Evolutionary conservation across 345 rosid species (phyloP), one percentile per base, ranked within the genome.

Genomic region (Eucalyptus coolabah): DNA sequence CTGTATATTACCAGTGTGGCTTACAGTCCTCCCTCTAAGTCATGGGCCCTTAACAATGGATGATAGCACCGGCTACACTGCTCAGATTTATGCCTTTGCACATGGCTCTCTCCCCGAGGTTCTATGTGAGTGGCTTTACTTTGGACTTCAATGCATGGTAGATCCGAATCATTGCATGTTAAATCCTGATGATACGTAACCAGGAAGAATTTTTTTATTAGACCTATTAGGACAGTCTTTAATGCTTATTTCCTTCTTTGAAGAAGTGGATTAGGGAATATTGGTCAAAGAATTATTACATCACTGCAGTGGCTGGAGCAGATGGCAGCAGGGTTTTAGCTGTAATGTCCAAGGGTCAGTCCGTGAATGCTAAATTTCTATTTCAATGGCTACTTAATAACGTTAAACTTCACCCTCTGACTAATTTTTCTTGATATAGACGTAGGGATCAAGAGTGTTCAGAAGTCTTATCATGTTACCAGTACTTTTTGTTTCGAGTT

Each of bases 1-100:
- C 50, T 50, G 6, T 95, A 92, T 90, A 94, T 97, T 89, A 96
- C 98, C 92, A 91, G 98, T 54, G 98, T 96, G 90, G 98, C 97
- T 87, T 86, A 50, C 40, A 15, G 56, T 28, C 95, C 97, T 88
- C 13, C 45, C 56, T 95, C 97, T 86, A 93, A 96, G 86, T 96
- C 96, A 53, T 96, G 99, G 99, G 97, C 99, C 87, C 88, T 97
- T 97, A 56, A 97, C 95, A 88, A 97, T 96, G 99, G 99, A 97
- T 92, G 98, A 97, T 11, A 97, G 98, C 88, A 94, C 97, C 88
- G 96, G 98, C 54, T 96, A 93, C 92, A 92, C 93, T 69, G 90
- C 93, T 89, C 98, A 97, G 95, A 94, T 94, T 93, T 95, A 95
- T 92, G 95, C 95, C 91, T 93, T 97, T 72, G 96, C 98, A 15